Base-by-base conservation (phyloP, 208 protist genomes). In the Wallacemonas collosoma region DNA sequence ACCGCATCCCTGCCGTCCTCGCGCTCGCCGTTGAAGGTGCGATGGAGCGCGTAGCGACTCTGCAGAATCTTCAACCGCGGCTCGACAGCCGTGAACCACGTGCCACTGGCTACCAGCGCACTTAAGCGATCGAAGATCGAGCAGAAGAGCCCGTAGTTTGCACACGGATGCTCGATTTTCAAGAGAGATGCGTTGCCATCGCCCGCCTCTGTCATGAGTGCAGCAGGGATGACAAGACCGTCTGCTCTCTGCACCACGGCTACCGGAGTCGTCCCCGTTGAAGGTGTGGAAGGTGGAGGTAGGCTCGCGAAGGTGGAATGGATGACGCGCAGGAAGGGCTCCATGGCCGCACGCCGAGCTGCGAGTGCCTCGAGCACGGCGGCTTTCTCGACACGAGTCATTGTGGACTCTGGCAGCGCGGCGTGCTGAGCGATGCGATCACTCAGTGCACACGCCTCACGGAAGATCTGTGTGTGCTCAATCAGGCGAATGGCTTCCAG, bases 1-100 rank as follows among this genome's bases (percentile, higher is more conserved):
- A 47, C 56, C 15, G 61, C 63, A 3, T 61, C 65, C n/a, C 3
- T 48, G 38, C 75, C 57, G 41, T 93, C 87, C 77, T 95, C 91
- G 63, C 86, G 85, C 12, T 14, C 36, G 45, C 78, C 76, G 71
- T 93, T 95, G 78, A 89, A 95, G 68, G 82, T 81, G 38, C 88
- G 82, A 70, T 91, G 85, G 17, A 95, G 83, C 12, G 51, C 75
- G 68, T 83, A 93, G 55, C 82, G 85, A 66, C 88, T 84, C 66
- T 88, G 80, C 72, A 95, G 71, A 15, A 95, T 77, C 72, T 87
- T 86, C 14, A 92, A 69, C 1, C 91, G 88, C 38, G 87, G 86
- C 72, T 93, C 88, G 64, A 85, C 86, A 1, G 91, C 91, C 3
- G 87, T 90, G 72, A 94, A 95, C 47, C 90, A 67, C 38, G 78